These are phyloP conservation scores for Westerdykella sp. DNA, from an alignment of 2,329 filamentous ascomycete species.

Conservation along the genomic window DNA sequence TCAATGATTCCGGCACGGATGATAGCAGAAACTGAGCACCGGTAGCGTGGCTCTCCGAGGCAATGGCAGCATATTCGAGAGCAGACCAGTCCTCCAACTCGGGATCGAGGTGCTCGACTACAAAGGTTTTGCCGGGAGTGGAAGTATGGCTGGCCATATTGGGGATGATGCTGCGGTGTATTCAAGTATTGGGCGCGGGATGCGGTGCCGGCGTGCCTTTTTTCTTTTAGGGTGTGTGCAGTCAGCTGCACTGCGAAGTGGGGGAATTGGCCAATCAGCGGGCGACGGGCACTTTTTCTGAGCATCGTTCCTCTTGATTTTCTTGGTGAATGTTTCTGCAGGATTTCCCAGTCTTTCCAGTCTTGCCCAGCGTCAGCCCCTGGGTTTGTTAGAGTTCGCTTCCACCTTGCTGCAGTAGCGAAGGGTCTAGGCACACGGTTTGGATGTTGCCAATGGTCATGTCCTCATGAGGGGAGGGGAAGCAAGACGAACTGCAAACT, in stretches of 20 bases:
- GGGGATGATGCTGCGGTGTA: background rate
- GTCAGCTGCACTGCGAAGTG: slow-evolving; percentile 12
- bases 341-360: too few relatives aligned
- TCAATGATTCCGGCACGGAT: slow-evolving; percentile 64
- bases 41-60: slow-evolving; percentile 64
- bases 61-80: slow-evolving; percentile 86
- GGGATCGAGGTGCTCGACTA: slow-evolving; percentile 93
- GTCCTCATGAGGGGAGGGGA: too few relatives aligned
- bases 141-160: slow-evolving; percentile 23
- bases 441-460: too few relatives aligned
- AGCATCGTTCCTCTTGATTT: too few relatives aligned
- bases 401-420: too few relatives aligned
- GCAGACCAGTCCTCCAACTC: slow-evolving; percentile 93
- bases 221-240: slow-evolving; percentile 13
- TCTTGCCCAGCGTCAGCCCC: background rate
- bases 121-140: slow-evolving; percentile 62
- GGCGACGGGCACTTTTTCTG: slow-evolving; percentile 7
- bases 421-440: too few relatives aligned
- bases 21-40: slow-evolving; percentile 72
- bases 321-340: too few relatives aligned
- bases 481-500: too few relatives aligned
- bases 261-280: slow-evolving; percentile 20
- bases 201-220: slow-evolving; percentile 8
- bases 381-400: too few relatives aligned
- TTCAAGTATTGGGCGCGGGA: slow-evolving; percentile 9